phyloP scores from a whole-genome alignment of 2,329 filamentous ascomycete species.

The Sclerotinia minor region DNA sequence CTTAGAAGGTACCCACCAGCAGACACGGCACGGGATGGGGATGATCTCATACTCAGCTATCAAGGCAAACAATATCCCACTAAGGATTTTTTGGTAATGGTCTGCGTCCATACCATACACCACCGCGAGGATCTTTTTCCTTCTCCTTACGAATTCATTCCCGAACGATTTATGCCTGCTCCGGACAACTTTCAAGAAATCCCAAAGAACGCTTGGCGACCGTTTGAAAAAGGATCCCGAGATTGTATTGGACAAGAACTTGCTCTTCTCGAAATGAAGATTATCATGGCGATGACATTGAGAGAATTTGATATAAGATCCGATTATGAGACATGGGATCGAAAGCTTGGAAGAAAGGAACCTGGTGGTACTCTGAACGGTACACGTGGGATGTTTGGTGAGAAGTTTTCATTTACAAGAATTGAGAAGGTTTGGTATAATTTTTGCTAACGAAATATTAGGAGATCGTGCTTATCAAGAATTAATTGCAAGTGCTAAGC shows the following conservation, averaged over 20 bases:
- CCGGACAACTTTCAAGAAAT: slow-evolving; percentile 36
- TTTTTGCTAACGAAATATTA: background rate
- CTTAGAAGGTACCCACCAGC: slow-evolving; percentile 34
- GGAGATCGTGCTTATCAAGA: slow-evolving; percentile 29
- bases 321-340: slow-evolving; percentile 30
- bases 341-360: slow-evolving; percentile 28
- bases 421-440: background rate
- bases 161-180: slow-evolving; percentile 48
- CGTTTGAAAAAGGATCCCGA: slow-evolving; percentile 56
- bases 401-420: background rate
- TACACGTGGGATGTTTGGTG: slow-evolving; percentile 28
- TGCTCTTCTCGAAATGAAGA: slow-evolving; percentile 51
- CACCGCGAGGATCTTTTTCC: slow-evolving; percentile 46
- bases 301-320: slow-evolving; percentile 22
- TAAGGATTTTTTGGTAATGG: slow-evolving; percentile 27
- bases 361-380: slow-evolving; percentile 30
- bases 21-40: slow-evolving; percentile 27
- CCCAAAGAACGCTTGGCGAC: slow-evolving; percentile 50
- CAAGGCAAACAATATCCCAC: slow-evolving; percentile 26
- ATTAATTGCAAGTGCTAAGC: slow-evolving; percentile 31
- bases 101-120: slow-evolving; percentile 27
- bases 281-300: slow-evolving; percentile 47
- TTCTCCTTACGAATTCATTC: slow-evolving; percentile 49
- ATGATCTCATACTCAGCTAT: slow-evolving; percentile 17
- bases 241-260: slow-evolving; percentile 59